Conservation (phyloP, 2,329 filamentous ascomycete genomes). For the Emericellopsis cladophorae region DNA sequence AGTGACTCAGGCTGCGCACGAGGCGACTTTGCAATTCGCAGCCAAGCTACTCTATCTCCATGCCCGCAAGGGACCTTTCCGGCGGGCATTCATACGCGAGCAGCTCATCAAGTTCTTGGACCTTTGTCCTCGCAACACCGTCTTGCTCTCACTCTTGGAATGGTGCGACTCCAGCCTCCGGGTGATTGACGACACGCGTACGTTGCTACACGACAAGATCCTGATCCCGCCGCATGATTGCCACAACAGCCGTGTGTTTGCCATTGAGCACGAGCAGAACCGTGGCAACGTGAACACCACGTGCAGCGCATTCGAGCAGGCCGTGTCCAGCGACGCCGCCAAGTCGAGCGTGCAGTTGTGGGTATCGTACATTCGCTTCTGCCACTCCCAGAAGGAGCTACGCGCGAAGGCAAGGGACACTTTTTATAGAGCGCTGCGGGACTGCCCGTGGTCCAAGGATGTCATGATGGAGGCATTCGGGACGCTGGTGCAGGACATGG, state of each 20-base stretch:
- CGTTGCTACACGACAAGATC: slow-evolving; percentile 43
- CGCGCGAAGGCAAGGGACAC: slow-evolving; percentile 30
- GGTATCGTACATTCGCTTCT: slow-evolving; percentile 37
- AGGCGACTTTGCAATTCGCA: slow-evolving; percentile 57
- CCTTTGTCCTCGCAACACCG: slow-evolving; percentile 61
- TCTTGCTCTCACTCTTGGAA: slow-evolving; percentile 61
- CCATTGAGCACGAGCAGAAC: slow-evolving; percentile 35
- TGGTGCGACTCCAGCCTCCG: slow-evolving; percentile 61
- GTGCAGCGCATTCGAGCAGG: slow-evolving; percentile 38
- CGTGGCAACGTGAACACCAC: slow-evolving; percentile 36
- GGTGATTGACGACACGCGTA: slow-evolving; percentile 66
- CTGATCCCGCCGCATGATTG: slow-evolving; percentile 25
- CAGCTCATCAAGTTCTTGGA: slow-evolving; percentile 47
- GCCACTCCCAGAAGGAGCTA: slow-evolving; percentile 21
- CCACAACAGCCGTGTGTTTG: slow-evolving; percentile 31
- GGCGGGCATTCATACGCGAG: slow-evolving; percentile 50
- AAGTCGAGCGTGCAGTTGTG: slow-evolving; percentile 30
- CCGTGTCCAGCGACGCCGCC: slow-evolving; percentile 26
- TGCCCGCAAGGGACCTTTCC: slow-evolving; percentile 48
- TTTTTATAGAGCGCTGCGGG: slow-evolving; percentile 31
- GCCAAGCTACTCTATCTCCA: slow-evolving; percentile 56
- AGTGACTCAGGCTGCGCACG: slow-evolving; percentile 27
- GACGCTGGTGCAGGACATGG: slow-evolving; percentile 28
- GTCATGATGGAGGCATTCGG: slow-evolving; percentile 38
- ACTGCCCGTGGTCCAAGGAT: slow-evolving; percentile 36